Base-by-base conservation (phyloP, 148 eudicot genomes). In the Pouteria glomerata region DNA sequence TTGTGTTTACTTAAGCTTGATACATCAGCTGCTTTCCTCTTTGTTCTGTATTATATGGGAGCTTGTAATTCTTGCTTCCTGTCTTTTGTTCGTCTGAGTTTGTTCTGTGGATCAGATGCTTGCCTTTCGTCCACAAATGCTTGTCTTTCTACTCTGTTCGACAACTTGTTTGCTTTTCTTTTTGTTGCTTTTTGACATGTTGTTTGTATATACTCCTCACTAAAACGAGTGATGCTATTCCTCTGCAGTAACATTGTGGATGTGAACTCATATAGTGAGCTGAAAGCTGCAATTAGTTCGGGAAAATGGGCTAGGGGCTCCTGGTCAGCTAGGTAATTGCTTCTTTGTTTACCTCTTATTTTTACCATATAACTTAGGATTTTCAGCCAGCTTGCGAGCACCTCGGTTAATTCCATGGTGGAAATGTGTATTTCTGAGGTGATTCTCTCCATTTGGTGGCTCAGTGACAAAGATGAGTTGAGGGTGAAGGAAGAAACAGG, bases 281-380 rank as follows among this genome's bases (percentile, higher is more conserved):
- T 95, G 47, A 88, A 89, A 81, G 90, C 80, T 31, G 96, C 96
- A 51, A 82, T 95, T 71, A 83, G 86, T 55, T 78, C 79, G 72
- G 98, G 97, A 47, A 95, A 95, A 79, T 95, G 98, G 98, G 98
- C 97, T 11, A 86, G 97, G 79, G 98, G 98, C 69, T 96, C 98
- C 58, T 95, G 98, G 98, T 85, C 93, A 30, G 97, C 87, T 70
- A 89, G 98, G 98, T 95, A 80, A 42, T 26, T 31, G 31, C 62
- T 48, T 51, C 39, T 50, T 30, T 1, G 34, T 65, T 59, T 42
- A 59, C 64, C 39, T 16, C 58, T 59, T 62, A 8, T 42, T 21
- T 26, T 58, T 68, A n/a, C n/a, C n/a, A n/a, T n/a, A n/a, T n/a
- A n/a, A n/a, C n/a, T n/a, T n/a, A n/a, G n/a, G n/a, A n/a, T n/a